Percentiles rank a stretch among this genome's conserved stretches.
Evolutionary conservation across 176 grass and related monocot species (phyloP).

Genomic region (Oryza coarctata): DNA sequence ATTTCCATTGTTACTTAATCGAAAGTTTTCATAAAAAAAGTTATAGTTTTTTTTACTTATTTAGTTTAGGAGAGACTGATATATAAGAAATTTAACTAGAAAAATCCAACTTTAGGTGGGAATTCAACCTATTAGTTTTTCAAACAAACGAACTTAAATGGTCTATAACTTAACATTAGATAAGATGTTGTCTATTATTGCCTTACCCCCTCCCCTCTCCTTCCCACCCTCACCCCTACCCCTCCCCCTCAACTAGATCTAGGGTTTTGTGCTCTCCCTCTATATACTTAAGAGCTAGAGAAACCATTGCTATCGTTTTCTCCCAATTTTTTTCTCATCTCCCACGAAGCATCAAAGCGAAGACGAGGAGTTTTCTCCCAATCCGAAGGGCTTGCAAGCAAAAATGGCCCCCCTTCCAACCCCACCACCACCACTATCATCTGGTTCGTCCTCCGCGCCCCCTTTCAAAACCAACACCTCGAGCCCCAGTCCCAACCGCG

Average conservation of each 20-base stretch:
- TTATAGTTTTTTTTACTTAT: too few species aligned
- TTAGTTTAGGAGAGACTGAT: not conserved
- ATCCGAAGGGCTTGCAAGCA: constrained; percentile 25
- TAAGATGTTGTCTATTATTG: too few species aligned
- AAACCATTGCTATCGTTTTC: not conserved
- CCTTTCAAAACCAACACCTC: constrained; percentile 33
- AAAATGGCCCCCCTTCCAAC: constrained; percentile 32
- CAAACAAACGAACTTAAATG: not conserved
- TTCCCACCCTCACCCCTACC: too few species aligned
- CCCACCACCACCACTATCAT: constrained; percentile 16
- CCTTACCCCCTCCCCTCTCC: not conserved
- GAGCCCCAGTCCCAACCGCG: not conserved
- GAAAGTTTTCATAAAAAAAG: too few species aligned
- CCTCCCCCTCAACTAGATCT: not conserved
- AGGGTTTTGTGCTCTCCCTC: not conserved
- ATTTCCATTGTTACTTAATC: too few species aligned
- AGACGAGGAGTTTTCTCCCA: constrained; percentile 5
- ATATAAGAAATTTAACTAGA: too few species aligned
- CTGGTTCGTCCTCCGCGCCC: constrained; percentile 13
- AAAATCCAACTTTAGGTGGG: not conserved
- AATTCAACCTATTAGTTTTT: not conserved
- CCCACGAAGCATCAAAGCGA: not conserved
- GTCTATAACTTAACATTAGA: accelerated
- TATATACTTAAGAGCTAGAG: not conserved
- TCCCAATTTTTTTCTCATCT: not conserved